phyloP scores from a whole-genome alignment of 371 early-diverging fungal species.

The Rozella allomycis region DNA sequence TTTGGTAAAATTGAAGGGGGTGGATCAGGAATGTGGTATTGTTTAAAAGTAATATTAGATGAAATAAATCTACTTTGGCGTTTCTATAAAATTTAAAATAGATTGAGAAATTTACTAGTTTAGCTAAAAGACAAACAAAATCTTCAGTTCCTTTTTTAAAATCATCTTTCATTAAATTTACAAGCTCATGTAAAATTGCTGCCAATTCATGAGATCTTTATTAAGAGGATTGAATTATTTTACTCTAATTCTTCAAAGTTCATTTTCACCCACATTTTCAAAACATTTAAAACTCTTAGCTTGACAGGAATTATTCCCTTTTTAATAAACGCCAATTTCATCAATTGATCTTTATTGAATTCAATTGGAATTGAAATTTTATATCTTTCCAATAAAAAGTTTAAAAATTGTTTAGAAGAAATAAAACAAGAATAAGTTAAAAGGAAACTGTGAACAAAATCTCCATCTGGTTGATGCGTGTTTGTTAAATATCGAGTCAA shows the following conservation, averaged over 20 bases:
- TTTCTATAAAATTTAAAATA: background rate
- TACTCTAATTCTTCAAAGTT: slow-evolving; percentile 45
- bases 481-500: no score
- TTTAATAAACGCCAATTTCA: slow-evolving; percentile 64
- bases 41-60: slow-evolving; percentile 6
- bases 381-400: slow-evolving; percentile 43
- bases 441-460: slow-evolving; percentile 59
- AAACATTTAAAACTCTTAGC: slow-evolving; percentile 59
- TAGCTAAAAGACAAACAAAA: no score
- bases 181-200: no score
- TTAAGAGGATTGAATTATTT: slow-evolving; percentile 10
- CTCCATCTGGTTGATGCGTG: no score
- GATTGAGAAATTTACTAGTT: slow-evolving; percentile 6
- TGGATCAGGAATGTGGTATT: slow-evolving; percentile 7
- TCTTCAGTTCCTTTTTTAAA: slow-evolving; percentile 44
- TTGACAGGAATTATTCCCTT: slow-evolving; percentile 55
- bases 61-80: background rate
- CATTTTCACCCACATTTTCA: slow-evolving; percentile 73
- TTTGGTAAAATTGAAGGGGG: slow-evolving; percentile 45
- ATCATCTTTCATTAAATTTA: slow-evolving; percentile 52
- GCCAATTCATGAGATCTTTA: slow-evolving; percentile 16
- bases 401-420: slow-evolving; percentile 45
- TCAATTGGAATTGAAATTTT: slow-evolving; percentile 42
- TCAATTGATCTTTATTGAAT: slow-evolving; percentile 37
- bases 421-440: slow-evolving; percentile 74